A percentile compares a stretch with the other conserved stretches of the same genome.
Conservation (phyloP, 2,329 filamentous ascomycete genomes). For the Aspergillus neoniger region DNA sequence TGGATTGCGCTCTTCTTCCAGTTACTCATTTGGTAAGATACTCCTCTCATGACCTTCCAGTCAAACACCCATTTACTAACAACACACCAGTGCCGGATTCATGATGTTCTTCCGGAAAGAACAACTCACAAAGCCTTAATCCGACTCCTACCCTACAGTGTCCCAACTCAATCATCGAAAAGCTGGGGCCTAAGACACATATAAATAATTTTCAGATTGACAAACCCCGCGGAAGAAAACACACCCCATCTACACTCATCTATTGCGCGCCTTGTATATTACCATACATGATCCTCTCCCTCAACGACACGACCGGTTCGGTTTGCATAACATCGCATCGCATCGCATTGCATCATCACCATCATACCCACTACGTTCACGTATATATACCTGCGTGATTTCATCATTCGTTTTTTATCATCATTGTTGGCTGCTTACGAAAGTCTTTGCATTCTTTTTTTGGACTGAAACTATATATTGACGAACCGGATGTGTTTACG, state of each 20-base stretch:
- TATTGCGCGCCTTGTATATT: slow-evolving; percentile 6
- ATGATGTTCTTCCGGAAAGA: slow-evolving; percentile 49
- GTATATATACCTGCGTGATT: slow-evolving; percentile 8
- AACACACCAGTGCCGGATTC: slow-evolving; percentile 37
- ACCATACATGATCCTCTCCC: background rate
- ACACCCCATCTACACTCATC: background rate
- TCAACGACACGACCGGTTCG: background rate
- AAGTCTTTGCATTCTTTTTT: background rate
- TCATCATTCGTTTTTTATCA: background rate
- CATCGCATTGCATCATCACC: background rate
- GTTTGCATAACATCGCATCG: background rate
- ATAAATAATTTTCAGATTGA: background rate
- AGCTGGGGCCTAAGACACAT: background rate
- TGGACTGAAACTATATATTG: too few species aligned
- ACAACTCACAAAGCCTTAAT: slow-evolving; percentile 47
- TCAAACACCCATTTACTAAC: slow-evolving; percentile 3
- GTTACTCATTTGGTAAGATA: slow-evolving; percentile 58
- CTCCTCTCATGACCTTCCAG: background rate
- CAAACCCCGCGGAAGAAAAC: background rate
- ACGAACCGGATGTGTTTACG: background rate
- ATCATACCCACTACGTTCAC: background rate
- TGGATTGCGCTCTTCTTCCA: slow-evolving; percentile 63
- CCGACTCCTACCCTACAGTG: background rate
- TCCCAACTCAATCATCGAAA: background rate
- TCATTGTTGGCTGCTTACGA: background rate